A percentile compares a stretch with the other conserved stretches of the same genome.
Conservation (phyloP, 805 yeast species). For the Kodamaea neixiangensis region DNA sequence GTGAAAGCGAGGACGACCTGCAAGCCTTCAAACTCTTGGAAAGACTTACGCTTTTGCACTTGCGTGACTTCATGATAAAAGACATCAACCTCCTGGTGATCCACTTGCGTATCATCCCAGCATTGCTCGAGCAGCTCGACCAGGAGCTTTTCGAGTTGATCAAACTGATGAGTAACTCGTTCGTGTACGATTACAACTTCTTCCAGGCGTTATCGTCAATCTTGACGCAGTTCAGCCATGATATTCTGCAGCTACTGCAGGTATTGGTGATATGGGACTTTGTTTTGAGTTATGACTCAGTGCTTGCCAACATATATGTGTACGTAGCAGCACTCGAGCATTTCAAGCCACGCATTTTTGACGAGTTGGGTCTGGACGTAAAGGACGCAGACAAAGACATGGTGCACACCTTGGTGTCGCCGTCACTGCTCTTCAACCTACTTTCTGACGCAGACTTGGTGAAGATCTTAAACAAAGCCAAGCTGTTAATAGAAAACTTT, state of each 20-base stretch:
- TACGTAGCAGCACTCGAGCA: constrained; percentile 57
- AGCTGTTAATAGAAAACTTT: constrained; percentile 24
- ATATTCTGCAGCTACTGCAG: constrained; percentile 49
- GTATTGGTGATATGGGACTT: constrained; percentile 69
- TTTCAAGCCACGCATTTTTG: constrained; percentile 46
- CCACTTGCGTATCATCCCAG: constrained; percentile 68
- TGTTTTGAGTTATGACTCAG: constrained; percentile 56
- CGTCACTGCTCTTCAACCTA: constrained; percentile 28
- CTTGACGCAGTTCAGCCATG: constrained; percentile 79
- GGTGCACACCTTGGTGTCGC: constrained; percentile 38
- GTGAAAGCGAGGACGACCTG: constrained; percentile 15
- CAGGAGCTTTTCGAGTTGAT: constrained; percentile 38
- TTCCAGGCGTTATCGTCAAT: constrained; percentile 72
- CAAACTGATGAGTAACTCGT: constrained; percentile 39
- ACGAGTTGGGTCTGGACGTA: constrained; percentile 18
- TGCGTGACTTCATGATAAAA: constrained; percentile 85
- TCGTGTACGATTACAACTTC: constrained; percentile 37
- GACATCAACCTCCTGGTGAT: constrained; percentile 64
- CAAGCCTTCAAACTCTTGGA: constrained; percentile 49
- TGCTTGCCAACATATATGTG: constrained; percentile 56
- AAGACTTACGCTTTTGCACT: constrained; percentile 54
- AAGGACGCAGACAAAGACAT: constrained; percentile 28
- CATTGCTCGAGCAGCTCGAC: constrained; percentile 54
- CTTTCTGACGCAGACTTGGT: constrained; percentile 30
- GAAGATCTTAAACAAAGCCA: constrained; percentile 27